phyloP scores from a whole-genome alignment of 371 early-diverging fungal species.

The Mortierella sp. region DNA sequence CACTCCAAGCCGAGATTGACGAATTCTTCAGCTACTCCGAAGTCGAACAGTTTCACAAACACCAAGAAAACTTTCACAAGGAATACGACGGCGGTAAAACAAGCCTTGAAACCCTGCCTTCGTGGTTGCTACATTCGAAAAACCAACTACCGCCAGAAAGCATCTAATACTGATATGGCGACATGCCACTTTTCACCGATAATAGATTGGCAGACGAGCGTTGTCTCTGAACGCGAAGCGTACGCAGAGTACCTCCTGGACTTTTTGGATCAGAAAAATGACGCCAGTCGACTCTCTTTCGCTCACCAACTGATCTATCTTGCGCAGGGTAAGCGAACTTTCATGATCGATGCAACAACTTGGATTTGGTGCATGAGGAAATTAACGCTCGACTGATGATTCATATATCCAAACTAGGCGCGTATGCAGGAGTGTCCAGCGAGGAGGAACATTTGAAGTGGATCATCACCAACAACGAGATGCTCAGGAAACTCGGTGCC shows the following conservation, averaged over 20 bases:
- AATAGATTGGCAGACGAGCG: conserved; percentile 52
- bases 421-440: conserved; percentile 33
- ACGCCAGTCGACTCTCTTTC: conserved; percentile 61
- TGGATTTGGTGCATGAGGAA: background rate
- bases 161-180: background rate
- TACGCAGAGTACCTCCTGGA: conserved; percentile 67
- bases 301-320: conserved; percentile 71
- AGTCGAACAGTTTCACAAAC: conserved; percentile 62
- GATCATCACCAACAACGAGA: conserved; percentile 65
- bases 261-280: conserved; percentile 65
- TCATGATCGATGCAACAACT: background rate
- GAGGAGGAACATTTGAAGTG: conserved; percentile 62
- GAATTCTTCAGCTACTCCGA: conserved; percentile 83
- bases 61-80: conserved; percentile 61
- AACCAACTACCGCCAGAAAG: background rate
- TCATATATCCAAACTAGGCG: conserved; percentile 22
- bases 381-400: background rate
- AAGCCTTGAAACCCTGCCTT: background rate
- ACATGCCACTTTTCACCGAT: too few species aligned
- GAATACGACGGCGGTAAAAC: conserved; percentile 57
- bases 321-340: conserved; percentile 65
- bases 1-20: conserved; percentile 74
- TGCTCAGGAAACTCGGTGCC: conserved; percentile 44
- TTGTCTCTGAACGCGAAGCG: conserved; percentile 44
- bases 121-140: background rate